phyloP scores from a whole-genome alignment of 2,329 filamentous ascomycete species.

The Sarocladium oryzae region DNA sequence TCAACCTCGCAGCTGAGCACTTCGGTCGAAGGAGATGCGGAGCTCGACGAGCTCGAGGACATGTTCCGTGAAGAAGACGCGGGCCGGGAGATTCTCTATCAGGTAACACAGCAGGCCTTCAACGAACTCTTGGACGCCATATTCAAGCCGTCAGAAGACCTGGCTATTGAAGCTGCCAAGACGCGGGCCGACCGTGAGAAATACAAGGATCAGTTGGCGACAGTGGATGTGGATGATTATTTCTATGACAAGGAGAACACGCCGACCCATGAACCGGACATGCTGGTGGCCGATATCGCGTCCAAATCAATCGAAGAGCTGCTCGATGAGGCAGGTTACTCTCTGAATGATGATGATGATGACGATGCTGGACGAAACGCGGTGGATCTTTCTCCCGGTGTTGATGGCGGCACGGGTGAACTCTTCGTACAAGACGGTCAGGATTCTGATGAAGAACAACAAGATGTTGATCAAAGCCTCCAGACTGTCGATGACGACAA shows the following conservation, averaged over 20 bases:
- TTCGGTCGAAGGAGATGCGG: slow-evolving; percentile 1
- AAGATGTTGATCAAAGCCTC: too few species aligned
- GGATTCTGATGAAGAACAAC: slow-evolving; percentile 12
- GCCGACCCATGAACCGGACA: neutral
- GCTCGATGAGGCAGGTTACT: slow-evolving; percentile 1
- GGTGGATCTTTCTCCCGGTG: neutral
- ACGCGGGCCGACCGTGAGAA: slow-evolving; percentile 56
- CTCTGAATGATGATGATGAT: slow-evolving; percentile 12
- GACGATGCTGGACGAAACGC: neutral
- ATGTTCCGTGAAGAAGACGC: slow-evolving; percentile 60
- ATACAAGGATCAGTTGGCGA: slow-evolving; percentile 41
- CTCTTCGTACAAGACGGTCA: neutral
- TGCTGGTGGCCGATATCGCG: slow-evolving; percentile 12
- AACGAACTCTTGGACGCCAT: slow-evolving; percentile 86
- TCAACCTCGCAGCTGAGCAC: neutral
- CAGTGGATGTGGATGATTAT: neutral
- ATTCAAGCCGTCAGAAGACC: slow-evolving; percentile 74
- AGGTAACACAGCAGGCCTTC: slow-evolving; percentile 82
- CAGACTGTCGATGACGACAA: too few species aligned
- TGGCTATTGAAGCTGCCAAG: slow-evolving; percentile 60
- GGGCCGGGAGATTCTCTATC: slow-evolving; percentile 82
- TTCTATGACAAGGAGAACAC: slow-evolving; percentile 22
- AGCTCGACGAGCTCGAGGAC: slow-evolving; percentile 2
- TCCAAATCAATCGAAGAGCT: slow-evolving; percentile 29
- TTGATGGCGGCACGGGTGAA: neutral